Base-by-base conservation (phyloP, 2,329 filamentous ascomycete genomes). In the Fusarium aywerte region DNA sequence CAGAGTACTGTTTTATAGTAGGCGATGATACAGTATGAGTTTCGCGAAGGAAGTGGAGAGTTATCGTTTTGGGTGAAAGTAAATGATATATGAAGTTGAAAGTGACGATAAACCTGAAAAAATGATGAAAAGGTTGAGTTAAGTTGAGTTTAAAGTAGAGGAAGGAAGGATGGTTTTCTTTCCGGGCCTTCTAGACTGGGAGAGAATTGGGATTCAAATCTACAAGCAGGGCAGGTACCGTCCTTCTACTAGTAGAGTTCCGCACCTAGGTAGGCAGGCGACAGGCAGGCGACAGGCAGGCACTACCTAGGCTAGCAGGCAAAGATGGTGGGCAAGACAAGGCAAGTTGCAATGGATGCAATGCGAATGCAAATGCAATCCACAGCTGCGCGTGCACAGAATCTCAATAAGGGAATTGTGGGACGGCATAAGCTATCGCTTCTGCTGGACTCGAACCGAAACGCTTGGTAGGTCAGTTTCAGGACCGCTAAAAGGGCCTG, bases 131-230 rank as follows among this genome's bases (percentile, higher is more conserved):
- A 42, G 60, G 45, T 49, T 38, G 31, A 48, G 45, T 44, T 44
- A 52, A 64, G 65, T 44, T 31, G 48, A 65, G 55, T 45, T 39
- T 52, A 57, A 55, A 54, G 48, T 33, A 45, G 44, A 61, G 36
- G 49, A 68, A 32, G 31, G 60, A 68, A 43, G 38, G 63, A 65
- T 70, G 68, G 68, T 67, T 71, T 71, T 69, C 62, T 64, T 65
- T 69, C 59, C 31, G 65, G 44, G 43, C 49, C 45, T 69, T 58
- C 54, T 66, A n/a, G 47, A 51, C 35, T 31, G 15, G 16, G 49
- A 38, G 49, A 65, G 51, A 62, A 62, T 64, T 51, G 35, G 27
- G 44, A 44, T 57, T 51, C 48, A 61, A 70, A 51, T 56, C 53
- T 60, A 53, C 47, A 70, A 61, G 50, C 58, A 69, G 65, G 62